Percentiles rank a stretch among this genome's conserved stretches.
These are phyloP conservation scores for Botryobasidium botryosum DNA, from an alignment of 768 basidiomycete genomes.

Conservation along the genomic window DNA sequence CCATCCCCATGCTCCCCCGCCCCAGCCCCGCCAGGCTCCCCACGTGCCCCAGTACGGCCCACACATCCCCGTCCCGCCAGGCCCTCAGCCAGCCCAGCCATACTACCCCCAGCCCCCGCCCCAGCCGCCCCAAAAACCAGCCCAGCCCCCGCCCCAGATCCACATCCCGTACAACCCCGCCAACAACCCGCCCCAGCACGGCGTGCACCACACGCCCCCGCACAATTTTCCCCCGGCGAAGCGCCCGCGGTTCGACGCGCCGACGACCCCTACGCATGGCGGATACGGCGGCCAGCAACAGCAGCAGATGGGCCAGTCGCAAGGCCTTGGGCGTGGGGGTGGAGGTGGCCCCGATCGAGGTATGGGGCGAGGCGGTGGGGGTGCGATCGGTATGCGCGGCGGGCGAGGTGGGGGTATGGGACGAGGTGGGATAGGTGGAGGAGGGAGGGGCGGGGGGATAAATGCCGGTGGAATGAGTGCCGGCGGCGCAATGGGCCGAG, in stretches of 20 bases:
- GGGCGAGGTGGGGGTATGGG: conserved; percentile 21
- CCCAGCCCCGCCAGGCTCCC: conserved; percentile 14
- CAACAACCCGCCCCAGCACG: conserved; percentile 29
- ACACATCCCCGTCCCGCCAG: conserved; percentile 8
- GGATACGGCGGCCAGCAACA: conserved; percentile 23
- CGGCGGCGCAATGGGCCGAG: conserved; percentile 35
- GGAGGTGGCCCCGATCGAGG: conserved; percentile 6
- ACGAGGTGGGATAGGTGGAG: conserved; percentile 31
- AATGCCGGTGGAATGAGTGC: conserved; percentile 21
- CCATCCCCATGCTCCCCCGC: conserved; percentile 17
- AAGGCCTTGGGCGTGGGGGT: conserved; percentile 20
- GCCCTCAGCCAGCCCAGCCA: conserved; percentile 4
- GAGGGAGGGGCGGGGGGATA: conserved; percentile 17
- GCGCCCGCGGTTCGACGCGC: conserved; percentile 61
- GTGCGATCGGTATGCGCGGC: conserved; percentile 13
- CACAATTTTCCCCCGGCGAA: conserved; percentile 87
- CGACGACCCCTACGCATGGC: conserved; percentile 37
- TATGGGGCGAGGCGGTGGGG: too few relatives aligned
- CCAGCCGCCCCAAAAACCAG: conserved; percentile 9
- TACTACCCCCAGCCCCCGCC: conserved; percentile 10
- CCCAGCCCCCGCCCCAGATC: conserved; percentile 28
- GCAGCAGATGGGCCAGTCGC: conserved; percentile 11
- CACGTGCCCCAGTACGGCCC: conserved; percentile 11
- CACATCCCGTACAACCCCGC: conserved; percentile 17
- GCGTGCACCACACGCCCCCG: conserved; percentile 44